A percentile compares a stretch with the other conserved stretches of the same genome.
Conservation (phyloP, 2,329 filamentous ascomycete genomes). For the Sporothrix dimorphospora region DNA sequence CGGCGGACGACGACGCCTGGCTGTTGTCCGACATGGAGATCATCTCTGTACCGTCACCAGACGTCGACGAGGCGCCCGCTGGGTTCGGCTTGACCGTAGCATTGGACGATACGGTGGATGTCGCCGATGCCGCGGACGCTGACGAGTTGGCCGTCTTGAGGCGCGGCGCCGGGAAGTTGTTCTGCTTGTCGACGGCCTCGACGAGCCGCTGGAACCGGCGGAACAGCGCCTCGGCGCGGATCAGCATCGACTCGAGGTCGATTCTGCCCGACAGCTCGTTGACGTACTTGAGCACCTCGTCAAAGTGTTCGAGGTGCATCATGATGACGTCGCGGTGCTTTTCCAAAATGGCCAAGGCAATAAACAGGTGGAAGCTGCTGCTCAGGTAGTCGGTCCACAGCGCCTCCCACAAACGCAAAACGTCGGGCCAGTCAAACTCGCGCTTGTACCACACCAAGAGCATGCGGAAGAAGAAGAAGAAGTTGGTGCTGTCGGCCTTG, state of each 20-base stretch:
- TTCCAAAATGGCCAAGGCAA: conserved; percentile 91
- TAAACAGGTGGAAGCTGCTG: conserved; percentile 90
- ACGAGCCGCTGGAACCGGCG: conserved; percentile 84
- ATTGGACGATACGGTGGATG: background rate
- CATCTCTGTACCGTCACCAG: conserved; percentile 22
- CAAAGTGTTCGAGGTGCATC: conserved; percentile 89
- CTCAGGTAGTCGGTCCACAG: conserved; percentile 92
- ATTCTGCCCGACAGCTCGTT: conserved; percentile 95
- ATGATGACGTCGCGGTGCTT: conserved; percentile 97
- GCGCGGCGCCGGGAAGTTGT: conserved; percentile 71
- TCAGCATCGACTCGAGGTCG: conserved; percentile 82
- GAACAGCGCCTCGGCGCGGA: conserved; percentile 87
- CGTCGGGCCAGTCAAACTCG: conserved; percentile 88
- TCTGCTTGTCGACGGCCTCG: conserved; percentile 89
- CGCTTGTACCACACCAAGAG: conserved; percentile 98
- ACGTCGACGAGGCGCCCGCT: background rate
- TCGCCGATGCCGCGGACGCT: background rate
- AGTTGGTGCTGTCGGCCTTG: conserved; percentile 92
- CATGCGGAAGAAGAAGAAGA: conserved; percentile 99
- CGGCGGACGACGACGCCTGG: background rate
- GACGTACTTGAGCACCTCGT: conserved; percentile 97
- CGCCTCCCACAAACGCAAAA: conserved; percentile 86
- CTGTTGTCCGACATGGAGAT: conserved; percentile 24
- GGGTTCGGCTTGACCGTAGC: background rate
- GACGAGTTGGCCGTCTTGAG: conserved; percentile 1